Percentiles rank a stretch among this genome's conserved stretches.
phyloP scores from a whole-genome alignment of 2,329 filamentous ascomycete genomes.

The Dactylellina parvicollis region DNA sequence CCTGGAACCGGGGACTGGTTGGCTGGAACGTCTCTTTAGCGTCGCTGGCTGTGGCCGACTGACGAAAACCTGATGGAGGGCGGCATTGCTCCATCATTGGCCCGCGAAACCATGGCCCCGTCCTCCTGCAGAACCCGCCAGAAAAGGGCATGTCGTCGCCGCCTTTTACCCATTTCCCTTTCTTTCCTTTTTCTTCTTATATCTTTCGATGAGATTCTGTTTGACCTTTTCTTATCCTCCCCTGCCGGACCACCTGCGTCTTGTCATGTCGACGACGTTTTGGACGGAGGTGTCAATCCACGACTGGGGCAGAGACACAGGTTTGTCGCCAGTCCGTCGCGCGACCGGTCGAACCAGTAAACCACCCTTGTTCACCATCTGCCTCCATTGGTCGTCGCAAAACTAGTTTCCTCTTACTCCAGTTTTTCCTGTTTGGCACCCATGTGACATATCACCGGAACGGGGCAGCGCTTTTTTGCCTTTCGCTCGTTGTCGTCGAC shows the following conservation, averaged over 20 bases:
- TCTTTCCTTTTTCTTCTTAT: constrained; percentile 10
- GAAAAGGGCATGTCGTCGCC: neutral
- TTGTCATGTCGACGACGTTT: constrained; percentile 29
- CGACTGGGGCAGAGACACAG: constrained; percentile 8
- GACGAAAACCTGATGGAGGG: constrained; percentile 26
- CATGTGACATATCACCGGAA: constrained; percentile 35
- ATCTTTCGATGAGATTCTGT: constrained; percentile 49
- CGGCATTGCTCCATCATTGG: constrained; percentile 41
- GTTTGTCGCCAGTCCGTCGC: constrained; percentile 11
- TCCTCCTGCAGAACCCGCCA: constrained; percentile 34
- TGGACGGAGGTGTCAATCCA: constrained; percentile 16
- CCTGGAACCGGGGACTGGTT: constrained; percentile 48
- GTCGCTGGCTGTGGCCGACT: constrained; percentile 42
- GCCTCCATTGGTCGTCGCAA: too few relatives aligned
- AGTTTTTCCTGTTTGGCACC: constrained; percentile 11
- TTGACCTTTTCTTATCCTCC: constrained; percentile 5
- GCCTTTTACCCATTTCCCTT: constrained; percentile 1
- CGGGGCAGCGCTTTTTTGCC: constrained; percentile 11
- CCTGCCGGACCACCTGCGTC: constrained; percentile 24
- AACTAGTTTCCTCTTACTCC: too few relatives aligned
- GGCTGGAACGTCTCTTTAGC: constrained; percentile 36
- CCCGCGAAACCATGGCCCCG: constrained; percentile 25
- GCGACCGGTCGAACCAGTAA: too few relatives aligned
- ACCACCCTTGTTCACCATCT: too few relatives aligned
- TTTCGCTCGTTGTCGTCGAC: constrained; percentile 2